Evolutionary conservation across 1,284 basidiomycete genomes (phyloP).

Genomic region (Spongiforma sp.): DNA sequence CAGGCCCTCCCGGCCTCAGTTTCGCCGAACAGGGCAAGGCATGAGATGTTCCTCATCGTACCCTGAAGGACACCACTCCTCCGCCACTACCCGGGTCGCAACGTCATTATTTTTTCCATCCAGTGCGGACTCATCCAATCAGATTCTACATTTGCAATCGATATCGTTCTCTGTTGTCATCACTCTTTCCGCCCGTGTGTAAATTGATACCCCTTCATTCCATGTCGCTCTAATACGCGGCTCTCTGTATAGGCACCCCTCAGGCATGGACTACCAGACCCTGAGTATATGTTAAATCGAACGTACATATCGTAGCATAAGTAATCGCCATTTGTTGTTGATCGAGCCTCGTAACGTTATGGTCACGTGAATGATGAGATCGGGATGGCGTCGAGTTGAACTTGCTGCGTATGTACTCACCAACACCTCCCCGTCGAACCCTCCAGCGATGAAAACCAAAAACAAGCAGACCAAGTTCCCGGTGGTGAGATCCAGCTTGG

Average conservation of each 20-base stretch:
- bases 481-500: conserved; percentile 51
- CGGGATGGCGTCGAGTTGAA: neutral
- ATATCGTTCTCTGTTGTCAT: too few relatives aligned
- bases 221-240: too few relatives aligned
- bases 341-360: neutral
- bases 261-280: too few relatives aligned
- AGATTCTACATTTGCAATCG: too few relatives aligned
- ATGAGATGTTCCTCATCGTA: conserved; percentile 2
- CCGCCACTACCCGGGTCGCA: too few relatives aligned
- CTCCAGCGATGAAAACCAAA: conserved; percentile 72
- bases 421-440: conserved; percentile 1
- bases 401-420: conserved; percentile 12
- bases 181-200: too few relatives aligned
- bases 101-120: neutral
- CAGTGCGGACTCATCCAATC: too few relatives aligned
- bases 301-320: too few relatives aligned
- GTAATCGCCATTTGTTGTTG: neutral
- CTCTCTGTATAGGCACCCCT: too few relatives aligned
- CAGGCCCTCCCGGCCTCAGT: too few relatives aligned
- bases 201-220: too few relatives aligned
- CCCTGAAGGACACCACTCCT: too few relatives aligned
- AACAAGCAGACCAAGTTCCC: conserved; percentile 88
- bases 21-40: neutral
- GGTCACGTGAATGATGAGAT: conserved; percentile 34
- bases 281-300: neutral